Percentiles rank a stretch among this genome's conserved stretches.
These are phyloP conservation scores for Chondrostereum purpureum DNA, from an alignment of 1,284 basidiomycete species.

Conservation along the genomic window DNA sequence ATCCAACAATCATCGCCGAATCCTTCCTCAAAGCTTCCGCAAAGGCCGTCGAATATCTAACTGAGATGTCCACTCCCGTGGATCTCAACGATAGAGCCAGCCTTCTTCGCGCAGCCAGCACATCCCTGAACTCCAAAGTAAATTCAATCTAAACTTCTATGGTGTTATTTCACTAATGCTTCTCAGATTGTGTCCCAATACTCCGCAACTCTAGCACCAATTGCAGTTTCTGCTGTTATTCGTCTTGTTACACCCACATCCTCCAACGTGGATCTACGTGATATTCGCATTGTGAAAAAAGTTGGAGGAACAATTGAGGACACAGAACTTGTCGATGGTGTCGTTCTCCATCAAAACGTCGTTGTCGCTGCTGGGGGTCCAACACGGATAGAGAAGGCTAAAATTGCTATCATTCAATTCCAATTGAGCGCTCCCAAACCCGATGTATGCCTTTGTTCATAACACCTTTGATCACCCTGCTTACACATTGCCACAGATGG, in stretches of 20 bases:
- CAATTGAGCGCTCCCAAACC: conserved; percentile 97
- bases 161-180: conserved; percentile 7
- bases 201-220: conserved; percentile 94
- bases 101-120: conserved; percentile 89
- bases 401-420: conserved; percentile 98
- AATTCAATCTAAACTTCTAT: neutral
- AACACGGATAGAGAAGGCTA: conserved; percentile 95
- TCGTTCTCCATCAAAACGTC: conserved; percentile 95
- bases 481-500: conserved; percentile 65
- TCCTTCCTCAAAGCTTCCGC: conserved; percentile 89
- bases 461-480: conserved; percentile 8
- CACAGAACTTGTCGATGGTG: conserved; percentile 94
- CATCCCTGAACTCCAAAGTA: conserved; percentile 95
- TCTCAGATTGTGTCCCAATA: conserved; percentile 96
- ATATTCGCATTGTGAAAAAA: conserved; percentile 97
- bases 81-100: conserved; percentile 86
- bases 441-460: conserved; percentile 54
- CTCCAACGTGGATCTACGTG: conserved; percentile 92
- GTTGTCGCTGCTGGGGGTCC: conserved; percentile 89
- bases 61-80: conserved; percentile 89
- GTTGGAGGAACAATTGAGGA: conserved; percentile 99
- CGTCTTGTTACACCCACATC: conserved; percentile 82
- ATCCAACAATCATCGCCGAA: conserved; percentile 97
- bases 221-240: conserved; percentile 94
- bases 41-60: conserved; percentile 93